phyloP scores from a whole-genome alignment of 805 yeast genomes.

The Monosporozyma servazzii region DNA sequence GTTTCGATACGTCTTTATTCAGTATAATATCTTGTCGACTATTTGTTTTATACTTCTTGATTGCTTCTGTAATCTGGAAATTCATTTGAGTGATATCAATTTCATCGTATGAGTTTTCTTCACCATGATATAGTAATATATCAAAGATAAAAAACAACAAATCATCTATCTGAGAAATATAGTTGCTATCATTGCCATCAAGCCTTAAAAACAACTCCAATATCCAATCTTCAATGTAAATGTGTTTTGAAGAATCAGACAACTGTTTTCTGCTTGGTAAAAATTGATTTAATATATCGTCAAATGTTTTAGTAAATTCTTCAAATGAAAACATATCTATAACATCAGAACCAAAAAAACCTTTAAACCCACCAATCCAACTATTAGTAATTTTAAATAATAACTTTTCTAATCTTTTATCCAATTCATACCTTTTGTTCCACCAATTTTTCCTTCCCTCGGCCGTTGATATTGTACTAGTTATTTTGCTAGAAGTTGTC shows the following conservation, averaged over 20 bases:
- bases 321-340: constrained; percentile 21
- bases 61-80: constrained; percentile 41
- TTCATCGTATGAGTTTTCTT: constrained; percentile 54
- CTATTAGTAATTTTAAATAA: constrained; percentile 47
- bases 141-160: constrained; percentile 55
- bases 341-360: constrained; percentile 41
- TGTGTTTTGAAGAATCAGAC: constrained; percentile 18
- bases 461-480: constrained; percentile 43
- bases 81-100: constrained; percentile 49
- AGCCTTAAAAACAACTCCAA: constrained; percentile 43
- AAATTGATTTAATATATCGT: constrained; percentile 34
- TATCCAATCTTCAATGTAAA: constrained; percentile 38
- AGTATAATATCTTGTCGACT: background rate
- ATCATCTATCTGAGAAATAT: constrained; percentile 45
- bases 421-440: constrained; percentile 55
- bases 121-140: constrained; percentile 52
- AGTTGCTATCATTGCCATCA: constrained; percentile 23
- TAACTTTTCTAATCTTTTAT: constrained; percentile 43
- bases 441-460: constrained; percentile 73
- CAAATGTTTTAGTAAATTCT: constrained; percentile 32
- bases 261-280: constrained; percentile 39
- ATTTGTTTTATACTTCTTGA: constrained; percentile 26
- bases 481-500: constrained; percentile 47
- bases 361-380: constrained; percentile 75
- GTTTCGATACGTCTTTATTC: constrained; percentile 4